Conservation (phyloP, 140 eudicot species). For the Eryngium alpinum region DNA sequence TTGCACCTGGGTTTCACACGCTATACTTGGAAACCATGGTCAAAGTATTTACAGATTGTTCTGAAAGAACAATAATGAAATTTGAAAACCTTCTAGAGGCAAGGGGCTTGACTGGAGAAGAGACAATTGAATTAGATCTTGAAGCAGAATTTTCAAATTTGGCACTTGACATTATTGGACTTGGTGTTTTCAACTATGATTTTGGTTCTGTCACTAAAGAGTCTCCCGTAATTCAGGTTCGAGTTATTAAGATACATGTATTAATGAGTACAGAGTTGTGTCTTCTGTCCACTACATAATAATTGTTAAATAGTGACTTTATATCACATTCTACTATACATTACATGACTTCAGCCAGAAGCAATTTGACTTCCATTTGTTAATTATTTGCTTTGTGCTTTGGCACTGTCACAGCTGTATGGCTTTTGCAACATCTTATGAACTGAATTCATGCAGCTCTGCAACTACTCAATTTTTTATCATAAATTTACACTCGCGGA, state of each 20-base stretch:
- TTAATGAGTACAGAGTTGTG: background rate
- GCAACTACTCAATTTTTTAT: too few species aligned
- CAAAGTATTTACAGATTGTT: slow-evolving; percentile 65
- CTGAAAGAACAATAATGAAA: slow-evolving; percentile 61
- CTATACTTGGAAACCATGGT: slow-evolving; percentile 93
- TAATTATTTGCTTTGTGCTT: too few species aligned
- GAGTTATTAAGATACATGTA: background rate
- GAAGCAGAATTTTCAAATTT: slow-evolving; percentile 95
- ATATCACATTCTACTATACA: background rate
- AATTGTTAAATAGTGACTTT: background rate
- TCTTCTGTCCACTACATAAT: background rate
- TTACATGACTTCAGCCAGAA: too few species aligned
- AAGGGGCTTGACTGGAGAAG: slow-evolving; percentile 42
- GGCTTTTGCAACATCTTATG: too few species aligned
- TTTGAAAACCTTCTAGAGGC: slow-evolving; percentile 69
- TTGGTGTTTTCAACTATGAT: slow-evolving; percentile 92
- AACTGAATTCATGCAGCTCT: too few species aligned
- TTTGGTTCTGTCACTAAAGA: slow-evolving; percentile 98
- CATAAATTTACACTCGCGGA: background rate
- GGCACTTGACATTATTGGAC: slow-evolving; percentile 96
- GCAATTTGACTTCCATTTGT: too few species aligned
- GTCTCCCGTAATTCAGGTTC: slow-evolving; percentile 93
- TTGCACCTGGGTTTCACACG: slow-evolving; percentile 94
- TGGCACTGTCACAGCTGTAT: too few species aligned
- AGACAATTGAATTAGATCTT: slow-evolving; percentile 73